Evolutionary conservation across 306 rosid species (phyloP), one percentile per base, ranked within the genome.

Genomic region (Coriaria nepalensis): DNA sequence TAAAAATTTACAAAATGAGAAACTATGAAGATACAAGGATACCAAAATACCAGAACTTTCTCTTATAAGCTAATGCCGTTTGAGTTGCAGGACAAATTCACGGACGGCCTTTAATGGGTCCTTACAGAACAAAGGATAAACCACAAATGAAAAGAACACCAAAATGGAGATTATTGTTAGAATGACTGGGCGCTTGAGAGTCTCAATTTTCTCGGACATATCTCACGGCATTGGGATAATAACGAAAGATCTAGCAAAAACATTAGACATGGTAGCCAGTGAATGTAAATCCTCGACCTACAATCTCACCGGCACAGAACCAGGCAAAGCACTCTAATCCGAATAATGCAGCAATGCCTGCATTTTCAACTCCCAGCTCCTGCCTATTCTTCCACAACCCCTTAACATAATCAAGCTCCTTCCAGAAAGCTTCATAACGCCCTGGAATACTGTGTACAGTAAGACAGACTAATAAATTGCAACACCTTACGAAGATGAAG

Each of bases 221-320:
- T 20, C 29, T 20, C 29, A 20, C 3, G 29, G 29, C 9, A 45
- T n/a, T 6, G 49, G 8, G 20, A 45, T n/a, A 45, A 45, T n/a
- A 13, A 0, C 12, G 20, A 45, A 43, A 2, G 20, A 12, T 12
- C 8, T 6, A 45, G 29, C 7, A 2, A 8, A 4, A 45, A 4
- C 9, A 5, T 45, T 56, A 62, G 11, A 68, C 56, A 4, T 35
- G 38, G 68, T 68, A 56, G 49, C 73, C 73, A 0, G 73, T 68
- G 64, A 68, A 14, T 54, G 68, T 61, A 10, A 50, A 52, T 55
- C 73, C 73, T 41, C 64, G 68, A 10, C 73, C 68, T 6, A 62
- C 40, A 2, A 68, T 62, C 60, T 68, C 65, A 45, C 73, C 73
- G 8, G 61, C 73, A 52, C 64, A 62, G 53, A 50, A 62, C 68